Conservation (phyloP, 2,329 filamentous ascomycete species). For the Pezicula neosporulosa region DNA sequence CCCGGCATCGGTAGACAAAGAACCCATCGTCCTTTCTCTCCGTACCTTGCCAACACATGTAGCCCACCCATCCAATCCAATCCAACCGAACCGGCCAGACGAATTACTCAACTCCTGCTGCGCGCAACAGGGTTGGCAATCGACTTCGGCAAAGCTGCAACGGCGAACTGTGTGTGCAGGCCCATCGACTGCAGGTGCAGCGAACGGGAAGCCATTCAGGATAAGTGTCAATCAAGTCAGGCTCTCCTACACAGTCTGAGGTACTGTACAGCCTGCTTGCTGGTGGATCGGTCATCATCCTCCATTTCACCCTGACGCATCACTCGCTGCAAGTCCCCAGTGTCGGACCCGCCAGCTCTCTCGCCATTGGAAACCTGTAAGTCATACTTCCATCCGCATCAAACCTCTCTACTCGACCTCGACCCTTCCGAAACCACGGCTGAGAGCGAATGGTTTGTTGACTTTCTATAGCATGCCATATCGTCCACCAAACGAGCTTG, state of each 20-base stretch:
- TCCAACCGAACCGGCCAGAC: neutral
- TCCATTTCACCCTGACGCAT: slow-evolving; percentile 11
- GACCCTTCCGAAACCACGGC: slow-evolving; percentile 11
- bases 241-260: neutral
- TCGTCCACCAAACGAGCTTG: slow-evolving; percentile 12
- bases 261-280: neutral
- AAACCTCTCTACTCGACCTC: slow-evolving; percentile 15
- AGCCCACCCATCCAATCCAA: too few species aligned
- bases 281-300: neutral
- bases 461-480: slow-evolving; percentile 23
- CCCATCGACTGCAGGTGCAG: neutral
- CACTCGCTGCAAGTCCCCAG: slow-evolving; percentile 20
- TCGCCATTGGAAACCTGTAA: slow-evolving; percentile 22
- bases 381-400: slow-evolving; percentile 16
- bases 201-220: slow-evolving; percentile 3
- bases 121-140: neutral
- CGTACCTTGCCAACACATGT: too few species aligned
- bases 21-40: too few species aligned
- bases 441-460: slow-evolving; percentile 18
- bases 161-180: neutral
- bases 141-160: slow-evolving; percentile 2
- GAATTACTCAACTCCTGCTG: neutral
- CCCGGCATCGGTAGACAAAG: too few species aligned
- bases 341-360: slow-evolving; percentile 16
- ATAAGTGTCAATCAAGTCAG: slow-evolving; percentile 8